These are phyloP conservation scores for Diaporthe sp. DNA, from an alignment of 2,329 filamentous ascomycete species.

Conservation along the genomic window DNA sequence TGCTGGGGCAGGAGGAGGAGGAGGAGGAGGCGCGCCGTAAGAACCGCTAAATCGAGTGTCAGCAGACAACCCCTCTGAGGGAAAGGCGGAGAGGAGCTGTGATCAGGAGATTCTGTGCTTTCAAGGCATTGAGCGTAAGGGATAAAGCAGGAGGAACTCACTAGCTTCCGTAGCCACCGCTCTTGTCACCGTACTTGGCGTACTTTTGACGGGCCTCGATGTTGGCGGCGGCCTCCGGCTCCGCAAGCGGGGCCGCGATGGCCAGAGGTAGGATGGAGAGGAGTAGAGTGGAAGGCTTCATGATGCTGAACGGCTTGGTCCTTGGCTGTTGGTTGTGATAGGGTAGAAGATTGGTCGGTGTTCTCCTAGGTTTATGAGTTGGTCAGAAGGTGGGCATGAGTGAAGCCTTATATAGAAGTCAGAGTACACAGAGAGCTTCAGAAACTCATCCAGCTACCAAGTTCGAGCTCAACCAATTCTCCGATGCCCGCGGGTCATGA, in stretches of 20 bases:
- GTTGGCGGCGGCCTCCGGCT: background rate
- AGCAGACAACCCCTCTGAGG: background rate
- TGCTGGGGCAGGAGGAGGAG: background rate
- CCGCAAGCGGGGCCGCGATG: constrained; percentile 12
- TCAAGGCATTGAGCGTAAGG: background rate
- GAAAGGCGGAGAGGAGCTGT: accelerated
- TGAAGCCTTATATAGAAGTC: constrained; percentile 6
- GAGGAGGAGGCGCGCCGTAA: background rate
- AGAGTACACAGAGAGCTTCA: background rate
- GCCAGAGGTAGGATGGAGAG: constrained; percentile 25
- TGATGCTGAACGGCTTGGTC: background rate
- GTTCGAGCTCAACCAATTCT: background rate
- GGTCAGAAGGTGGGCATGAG: background rate
- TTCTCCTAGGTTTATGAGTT: background rate
- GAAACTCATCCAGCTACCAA: background rate
- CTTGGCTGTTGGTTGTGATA: background rate
- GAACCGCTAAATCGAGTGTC: background rate
- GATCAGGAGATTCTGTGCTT: background rate
- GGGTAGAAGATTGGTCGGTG: background rate
- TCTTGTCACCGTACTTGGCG: constrained; percentile 18
- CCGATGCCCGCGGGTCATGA: too few relatives aligned
- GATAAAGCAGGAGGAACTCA: background rate
- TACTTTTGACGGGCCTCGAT: constrained; percentile 7
- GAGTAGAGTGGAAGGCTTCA: constrained; percentile 24
- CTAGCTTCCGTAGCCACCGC: constrained; percentile 16